Base-by-base conservation (phyloP, 2,329 filamentous ascomycete species). In the Nemania abortiva region DNA sequence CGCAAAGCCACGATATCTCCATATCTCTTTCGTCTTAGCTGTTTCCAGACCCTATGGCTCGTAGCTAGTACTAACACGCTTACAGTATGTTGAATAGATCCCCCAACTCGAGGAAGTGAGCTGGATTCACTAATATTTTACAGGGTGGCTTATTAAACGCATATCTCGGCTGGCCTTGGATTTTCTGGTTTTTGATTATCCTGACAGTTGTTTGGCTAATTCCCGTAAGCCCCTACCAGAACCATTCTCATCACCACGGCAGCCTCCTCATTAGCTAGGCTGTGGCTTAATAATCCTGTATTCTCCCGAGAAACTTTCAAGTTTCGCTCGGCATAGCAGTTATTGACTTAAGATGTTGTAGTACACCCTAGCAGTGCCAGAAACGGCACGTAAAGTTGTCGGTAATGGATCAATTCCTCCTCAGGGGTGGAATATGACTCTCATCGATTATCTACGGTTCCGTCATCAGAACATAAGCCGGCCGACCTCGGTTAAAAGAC, bases 161-260 rank as follows among this genome's bases (percentile, higher is more conserved):
- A 71, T 91, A 86, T 69, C 82, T 91, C 0, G 89, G 88, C 9
- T 93, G 90, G 90, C 82, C 87, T n/a, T 84, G 87, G 63, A 88
- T 91, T 65, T 92, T 92, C 74, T 92, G 90, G 90, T 91, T 92
- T 74, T 83, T 90, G 65, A 83, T 87, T 45, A 90, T 92, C 45
- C 79, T 87, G 42, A 80, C 83, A 20, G 77, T 78, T 3, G 78
- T 80, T 0, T 87, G 86, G 77, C 77, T 90, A 31, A 68, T 90
- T 2, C 84, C 88, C 1, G 68, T 70, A 37, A 63, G 68, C 34
- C 24, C 9, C 22, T 54, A 52, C 20, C 13, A 11, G 20, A 39
- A n/a, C 22, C 6, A 20, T 22, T 24, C 22, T 39, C 1, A 42
- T 7, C 6, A 52, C 7, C 37, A 55, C n/a, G 34, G 13, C 15